Base-by-base conservation (phyloP, 306 rosid genomes). In the Cyclanthera cordifolia region DNA sequence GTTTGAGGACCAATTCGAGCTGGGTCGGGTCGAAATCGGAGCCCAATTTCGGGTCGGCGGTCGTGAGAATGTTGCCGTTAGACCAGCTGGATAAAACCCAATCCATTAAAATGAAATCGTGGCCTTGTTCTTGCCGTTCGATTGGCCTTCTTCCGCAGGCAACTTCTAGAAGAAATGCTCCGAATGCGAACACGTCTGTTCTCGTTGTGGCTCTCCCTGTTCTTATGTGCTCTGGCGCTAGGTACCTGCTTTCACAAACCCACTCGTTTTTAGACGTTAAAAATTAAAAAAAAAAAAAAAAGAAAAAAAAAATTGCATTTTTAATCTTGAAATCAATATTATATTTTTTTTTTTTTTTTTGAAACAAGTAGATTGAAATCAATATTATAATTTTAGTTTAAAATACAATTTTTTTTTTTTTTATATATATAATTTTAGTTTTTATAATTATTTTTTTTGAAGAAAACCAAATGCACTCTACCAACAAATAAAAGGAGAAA, bases 101-200 rank as follows among this genome's bases (percentile, higher is more conserved):
- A 37, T 89, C 90, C 67, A 86, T 80, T 77, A 89, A 77, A 37
- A 82, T 75, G 45, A 69, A 34, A 21, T 72, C 85, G n/a, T 78
- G 80, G 15, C 58, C 37, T n/a, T 24, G 76, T 1, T 63, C 71
- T 45, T 45, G 63, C 14, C 63, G 77, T 46, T 80, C 78, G 21
- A 85, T 79, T 0, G 96, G 96, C 77, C 82, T 85, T 53, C 86
- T 83, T 52, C 96, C 95, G 56, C 95, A 83, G 2, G 73, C 84
- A 14, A 87, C 88, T 59, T 90, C 96, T 0, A 90, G 83, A 63
- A 87, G 15, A 55, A 87, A 82, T 14, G 85, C 86, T n/a, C 95
- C 91, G 56, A 83, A 90, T 21, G 90, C 79, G 60, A 72, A 90
- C 20, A 85, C 96, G 67, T 87, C 95, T 1, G 83, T 76, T 28